phyloP scores from a whole-genome alignment of 345 rosid genomes.

The Passiflora organensis region DNA sequence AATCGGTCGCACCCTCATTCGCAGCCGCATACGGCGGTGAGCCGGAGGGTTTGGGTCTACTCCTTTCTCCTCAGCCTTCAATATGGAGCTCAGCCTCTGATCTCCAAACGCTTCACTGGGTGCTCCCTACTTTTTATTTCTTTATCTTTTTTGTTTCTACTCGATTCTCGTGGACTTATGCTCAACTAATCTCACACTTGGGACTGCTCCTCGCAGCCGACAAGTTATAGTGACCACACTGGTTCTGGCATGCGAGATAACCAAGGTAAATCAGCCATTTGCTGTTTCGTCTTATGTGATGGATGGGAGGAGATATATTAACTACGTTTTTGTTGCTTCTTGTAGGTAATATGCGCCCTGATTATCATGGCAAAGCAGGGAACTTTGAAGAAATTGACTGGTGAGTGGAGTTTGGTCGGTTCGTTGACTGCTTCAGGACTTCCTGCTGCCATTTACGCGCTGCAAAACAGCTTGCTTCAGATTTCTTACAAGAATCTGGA shows the following conservation, averaged over 20 bases:
- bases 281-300: background rate
- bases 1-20: no score
- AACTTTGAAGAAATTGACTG: conserved; percentile 50
- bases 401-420: conserved; percentile 77
- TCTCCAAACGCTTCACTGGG: conserved; percentile 88
- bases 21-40: conserved; percentile 16
- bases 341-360: conserved; percentile 67
- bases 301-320: no score
- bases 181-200: background rate
- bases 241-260: conserved; percentile 82
- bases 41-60: conserved; percentile 50
- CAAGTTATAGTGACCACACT: conserved; percentile 90
- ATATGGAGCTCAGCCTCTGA: conserved; percentile 90
- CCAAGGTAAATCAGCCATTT: conserved; percentile 48
- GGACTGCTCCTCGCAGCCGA: conserved; percentile 36
- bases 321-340: conserved; percentile 2
- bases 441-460: conserved; percentile 92
- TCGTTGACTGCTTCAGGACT: conserved; percentile 96
- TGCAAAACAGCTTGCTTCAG: conserved; percentile 98
- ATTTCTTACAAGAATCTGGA: conserved; percentile 93
- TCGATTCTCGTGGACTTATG: background rate
- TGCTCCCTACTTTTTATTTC: conserved; percentile 8
- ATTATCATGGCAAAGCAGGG: conserved; percentile 85
- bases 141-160: background rate
- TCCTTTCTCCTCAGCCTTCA: conserved; percentile 76